These are phyloP conservation scores for Alternaria atra DNA, from an alignment of 2,329 filamentous ascomycete genomes.

Conservation along the genomic window DNA sequence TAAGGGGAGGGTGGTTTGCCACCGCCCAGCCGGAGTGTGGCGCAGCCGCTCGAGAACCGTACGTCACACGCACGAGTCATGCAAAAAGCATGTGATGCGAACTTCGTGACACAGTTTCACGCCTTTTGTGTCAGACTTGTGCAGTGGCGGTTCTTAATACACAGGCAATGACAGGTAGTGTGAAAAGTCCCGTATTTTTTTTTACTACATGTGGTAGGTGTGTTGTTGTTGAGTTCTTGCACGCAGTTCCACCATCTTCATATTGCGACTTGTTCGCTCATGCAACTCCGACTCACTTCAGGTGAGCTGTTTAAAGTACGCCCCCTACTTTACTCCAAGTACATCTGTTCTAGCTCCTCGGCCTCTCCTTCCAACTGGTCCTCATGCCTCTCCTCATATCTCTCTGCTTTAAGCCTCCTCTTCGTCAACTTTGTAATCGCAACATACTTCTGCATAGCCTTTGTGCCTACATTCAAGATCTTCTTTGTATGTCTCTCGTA, in stretches of 20 bases:
- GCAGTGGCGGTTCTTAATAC: not conserved
- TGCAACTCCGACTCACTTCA: not conserved
- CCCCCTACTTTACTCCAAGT: not conserved
- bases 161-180: not conserved
- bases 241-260: not conserved
- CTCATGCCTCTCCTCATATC: constrained; percentile 13
- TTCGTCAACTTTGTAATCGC: constrained; percentile 3
- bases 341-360: not conserved
- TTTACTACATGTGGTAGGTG: not conserved
- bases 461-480: constrained; percentile 2
- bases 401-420: constrained; percentile 11
- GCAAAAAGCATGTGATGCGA: not conserved
- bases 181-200: not conserved
- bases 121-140: not conserved
- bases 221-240: not conserved
- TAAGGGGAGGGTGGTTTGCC: constrained; percentile 10
- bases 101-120: not conserved
- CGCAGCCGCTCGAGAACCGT: constrained; percentile 8
- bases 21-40: constrained; percentile 10
- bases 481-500: constrained; percentile 6
- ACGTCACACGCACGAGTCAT: constrained; percentile 6
- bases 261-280: not conserved
- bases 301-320: not conserved
- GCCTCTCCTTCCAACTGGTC: not conserved
- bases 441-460: constrained; percentile 10